Evolutionary conservation across 1,139 yeast genomes (phyloP).

Genomic region (Yamadazyma siamensis): DNA sequence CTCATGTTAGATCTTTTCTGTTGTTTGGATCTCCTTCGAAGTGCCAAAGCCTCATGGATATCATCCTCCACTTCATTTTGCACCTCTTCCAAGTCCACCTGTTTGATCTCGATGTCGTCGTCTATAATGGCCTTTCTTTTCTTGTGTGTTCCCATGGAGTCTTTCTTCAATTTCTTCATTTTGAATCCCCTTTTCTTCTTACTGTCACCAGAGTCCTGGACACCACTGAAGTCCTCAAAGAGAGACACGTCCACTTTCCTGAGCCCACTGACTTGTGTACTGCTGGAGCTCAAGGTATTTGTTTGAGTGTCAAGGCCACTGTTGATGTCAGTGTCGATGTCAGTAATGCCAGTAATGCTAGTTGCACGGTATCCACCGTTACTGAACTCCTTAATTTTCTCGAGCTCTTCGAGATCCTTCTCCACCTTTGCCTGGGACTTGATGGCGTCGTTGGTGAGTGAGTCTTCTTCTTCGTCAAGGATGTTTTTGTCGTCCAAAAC

Average conservation of each 20-base stretch:
- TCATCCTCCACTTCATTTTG: constrained; percentile 46
- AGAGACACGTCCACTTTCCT: constrained; percentile 12
- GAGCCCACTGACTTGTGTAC: constrained; percentile 5
- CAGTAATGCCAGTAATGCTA: too few species aligned
- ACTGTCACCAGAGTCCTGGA: too few species aligned
- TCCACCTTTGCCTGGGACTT: constrained; percentile 26
- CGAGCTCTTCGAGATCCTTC: constrained; percentile 20
- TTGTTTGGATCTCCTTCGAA: constrained; percentile 39
- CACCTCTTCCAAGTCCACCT: constrained; percentile 29
- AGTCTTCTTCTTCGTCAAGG: constrained; percentile 47
- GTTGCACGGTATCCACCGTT: constrained; percentile 24
- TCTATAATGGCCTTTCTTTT: constrained; percentile 11
- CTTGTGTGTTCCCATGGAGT: constrained; percentile 14
- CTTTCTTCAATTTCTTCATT: constrained; percentile 46
- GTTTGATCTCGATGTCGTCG: constrained; percentile 25
- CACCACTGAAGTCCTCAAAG: constrained; percentile 28
- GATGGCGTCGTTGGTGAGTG: constrained; percentile 43
- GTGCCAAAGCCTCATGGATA: constrained; percentile 38
- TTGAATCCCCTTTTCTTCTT: constrained; percentile 20
- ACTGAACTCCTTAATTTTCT: constrained; percentile 23
- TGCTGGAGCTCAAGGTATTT: constrained; percentile 1
- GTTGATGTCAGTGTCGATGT: neutral
- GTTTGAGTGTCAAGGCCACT: neutral
- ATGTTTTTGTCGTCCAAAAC: constrained; percentile 63
- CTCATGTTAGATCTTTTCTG: constrained; percentile 24